Evolutionary conservation across 1,284 basidiomycete genomes (phyloP).

Genomic region (Heterobasidion parviporum): DNA sequence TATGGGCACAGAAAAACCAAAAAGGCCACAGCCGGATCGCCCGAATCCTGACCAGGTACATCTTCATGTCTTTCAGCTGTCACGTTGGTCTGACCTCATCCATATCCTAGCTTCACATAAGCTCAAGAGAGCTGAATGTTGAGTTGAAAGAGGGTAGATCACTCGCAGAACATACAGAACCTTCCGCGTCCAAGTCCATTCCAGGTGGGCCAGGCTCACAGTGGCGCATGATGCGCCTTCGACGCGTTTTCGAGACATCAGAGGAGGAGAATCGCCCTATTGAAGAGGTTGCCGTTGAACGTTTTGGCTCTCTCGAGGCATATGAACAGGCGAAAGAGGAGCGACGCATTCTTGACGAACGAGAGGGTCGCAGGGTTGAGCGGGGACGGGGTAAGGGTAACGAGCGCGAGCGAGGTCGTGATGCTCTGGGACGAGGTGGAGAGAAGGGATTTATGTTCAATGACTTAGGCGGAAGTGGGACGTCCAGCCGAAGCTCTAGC

Average conservation of each 20-base stretch:
- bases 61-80: not conserved
- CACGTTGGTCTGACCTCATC: slow-evolving; percentile 3
- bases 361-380: slow-evolving; percentile 45
- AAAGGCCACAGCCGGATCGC: slow-evolving; percentile 53
- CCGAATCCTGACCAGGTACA: slow-evolving; percentile 67
- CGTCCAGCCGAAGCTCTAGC: slow-evolving; percentile 69
- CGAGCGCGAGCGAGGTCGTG: slow-evolving; percentile 14
- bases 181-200: slow-evolving; percentile 40
- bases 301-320: slow-evolving; percentile 78
- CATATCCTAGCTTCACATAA: slow-evolving; percentile 43
- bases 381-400: slow-evolving; percentile 19
- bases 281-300: slow-evolving; percentile 82
- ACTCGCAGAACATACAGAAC: slow-evolving; percentile 47
- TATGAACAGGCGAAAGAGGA: slow-evolving; percentile 89
- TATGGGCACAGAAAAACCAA: slow-evolving; percentile 71
- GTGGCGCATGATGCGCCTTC: slow-evolving; percentile 98
- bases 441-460: slow-evolving; percentile 64
- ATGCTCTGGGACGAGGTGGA: slow-evolving; percentile 29
- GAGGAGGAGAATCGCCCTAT: slow-evolving; percentile 74
- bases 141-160: slow-evolving; percentile 58
- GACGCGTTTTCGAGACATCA: slow-evolving; percentile 82
- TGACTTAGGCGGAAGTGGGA: slow-evolving; percentile 50
- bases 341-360: slow-evolving; percentile 75
- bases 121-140: slow-evolving; percentile 75
- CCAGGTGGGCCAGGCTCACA: slow-evolving; percentile 89